Evolutionary conservation across 345 rosid genomes (phyloP).

Genomic region (Carallia pectinifolia): DNA sequence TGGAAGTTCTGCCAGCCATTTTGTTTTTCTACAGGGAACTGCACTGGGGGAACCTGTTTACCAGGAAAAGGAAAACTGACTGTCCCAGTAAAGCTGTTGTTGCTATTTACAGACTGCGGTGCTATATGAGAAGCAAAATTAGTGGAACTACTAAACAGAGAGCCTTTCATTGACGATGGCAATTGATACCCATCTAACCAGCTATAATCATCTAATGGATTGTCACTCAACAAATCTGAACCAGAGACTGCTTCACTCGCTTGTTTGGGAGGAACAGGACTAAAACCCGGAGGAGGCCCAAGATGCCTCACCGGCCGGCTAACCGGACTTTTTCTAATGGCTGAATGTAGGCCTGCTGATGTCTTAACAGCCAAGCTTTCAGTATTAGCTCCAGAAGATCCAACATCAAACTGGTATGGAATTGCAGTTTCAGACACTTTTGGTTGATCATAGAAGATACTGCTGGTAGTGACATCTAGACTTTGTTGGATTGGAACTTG

Average conservation of each 20-base stretch:
- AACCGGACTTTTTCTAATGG: constrained; percentile 67
- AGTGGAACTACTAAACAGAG: constrained; percentile 43
- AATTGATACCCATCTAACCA: constrained; percentile 96
- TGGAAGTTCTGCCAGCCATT: constrained; percentile 56
- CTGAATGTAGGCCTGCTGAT: constrained; percentile 38
- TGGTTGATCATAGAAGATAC: constrained; percentile 44
- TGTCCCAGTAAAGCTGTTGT: constrained; percentile 50
- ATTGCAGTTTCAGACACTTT: constrained; percentile 41
- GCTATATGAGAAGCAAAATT: constrained; percentile 44
- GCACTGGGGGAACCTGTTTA: constrained; percentile 58
- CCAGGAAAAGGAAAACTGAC: constrained; percentile 89
- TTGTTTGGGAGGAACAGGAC: constrained; percentile 61
- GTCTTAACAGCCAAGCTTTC: constrained; percentile 43
- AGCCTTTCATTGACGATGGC: constrained; percentile 47
- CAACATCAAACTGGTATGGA: constrained; percentile 46
- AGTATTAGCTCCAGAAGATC: constrained; percentile 43
- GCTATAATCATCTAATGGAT: constrained; percentile 75
- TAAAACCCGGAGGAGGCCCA: constrained; percentile 98
- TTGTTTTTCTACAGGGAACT: constrained; percentile 47
- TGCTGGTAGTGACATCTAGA: constrained; percentile 31
- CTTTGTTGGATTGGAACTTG: constrained; percentile 45
- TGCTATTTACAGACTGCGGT: constrained; percentile 40
- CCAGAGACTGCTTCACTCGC: constrained; percentile 42
- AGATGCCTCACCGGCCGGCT: constrained; percentile 70
- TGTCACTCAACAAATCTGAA: constrained; percentile 33